Conservation (phyloP, 1,284 basidiomycete genomes). For the Cutaneotrichosporon sp. region DNA sequence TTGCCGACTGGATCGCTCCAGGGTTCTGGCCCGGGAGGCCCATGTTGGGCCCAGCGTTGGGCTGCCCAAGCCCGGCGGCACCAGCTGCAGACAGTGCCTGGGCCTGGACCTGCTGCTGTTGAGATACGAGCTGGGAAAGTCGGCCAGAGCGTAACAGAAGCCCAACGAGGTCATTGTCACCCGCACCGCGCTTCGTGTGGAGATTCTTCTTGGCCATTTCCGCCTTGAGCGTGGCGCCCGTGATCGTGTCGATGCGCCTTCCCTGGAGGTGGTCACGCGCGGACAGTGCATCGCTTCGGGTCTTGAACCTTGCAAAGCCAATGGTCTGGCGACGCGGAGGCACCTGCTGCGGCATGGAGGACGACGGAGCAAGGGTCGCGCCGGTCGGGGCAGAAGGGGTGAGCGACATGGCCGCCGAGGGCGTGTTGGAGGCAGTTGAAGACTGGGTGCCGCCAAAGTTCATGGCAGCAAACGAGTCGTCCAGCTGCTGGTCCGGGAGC, state of each 20-base stretch:
- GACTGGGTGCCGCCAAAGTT: slow-evolving; percentile 41
- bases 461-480: slow-evolving; percentile 44
- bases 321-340: slow-evolving; percentile 78
- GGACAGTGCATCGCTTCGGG: slow-evolving; percentile 80
- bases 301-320: slow-evolving; percentile 94
- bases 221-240: slow-evolving; percentile 90
- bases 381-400: slow-evolving; percentile 54
- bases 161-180: slow-evolving; percentile 53
- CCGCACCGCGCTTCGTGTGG: slow-evolving; percentile 84
- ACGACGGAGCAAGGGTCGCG: slow-evolving; percentile 31
- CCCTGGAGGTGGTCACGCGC: slow-evolving; percentile 90
- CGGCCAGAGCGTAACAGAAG: slow-evolving; percentile 43
- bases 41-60: slow-evolving; percentile 2
- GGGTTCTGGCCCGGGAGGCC: slow-evolving; percentile 18
- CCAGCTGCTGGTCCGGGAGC: slow-evolving; percentile 29
- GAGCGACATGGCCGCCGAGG: slow-evolving; percentile 56
- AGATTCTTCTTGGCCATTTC: slow-evolving; percentile 99
- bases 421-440: slow-evolving; percentile 46
- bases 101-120: slow-evolving; percentile 22
- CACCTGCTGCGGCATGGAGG: slow-evolving; percentile 26
- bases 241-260: slow-evolving; percentile 88
- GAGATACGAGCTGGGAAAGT: slow-evolving; percentile 29
- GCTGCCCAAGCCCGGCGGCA: slow-evolving; percentile 11
- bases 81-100: slow-evolving; percentile 12
- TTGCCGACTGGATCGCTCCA: slow-evolving; percentile 26